Base-by-base conservation (phyloP, 768 basidiomycete genomes). In the Leucosporidium scottii region DNA sequence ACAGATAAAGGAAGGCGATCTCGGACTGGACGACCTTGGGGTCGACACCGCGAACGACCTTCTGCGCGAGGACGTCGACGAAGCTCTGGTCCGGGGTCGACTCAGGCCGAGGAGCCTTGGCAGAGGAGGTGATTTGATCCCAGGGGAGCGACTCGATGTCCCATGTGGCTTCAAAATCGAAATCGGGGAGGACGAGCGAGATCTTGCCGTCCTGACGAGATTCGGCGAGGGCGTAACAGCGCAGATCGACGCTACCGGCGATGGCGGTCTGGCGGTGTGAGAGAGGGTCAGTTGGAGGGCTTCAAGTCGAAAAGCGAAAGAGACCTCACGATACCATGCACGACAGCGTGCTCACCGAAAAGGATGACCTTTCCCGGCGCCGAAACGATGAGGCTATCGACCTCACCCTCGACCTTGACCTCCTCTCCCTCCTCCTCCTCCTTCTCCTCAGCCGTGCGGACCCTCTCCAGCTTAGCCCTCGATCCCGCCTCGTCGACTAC, bases 261-360 rank as follows among this genome's bases (percentile, higher is more conserved):
- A 99, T 85, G 15, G 94, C 94, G 69, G 94, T 93, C 87, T 92
- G n/a, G n/a, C n/a, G n/a, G 75, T 44, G 73, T 66, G 49, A 68
- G 61, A 57, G 62, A 66, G 21, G n/a, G 51, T 39, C 57, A 55
- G 4, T 56, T 70, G 61, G 34, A 23, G 70, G 25, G 34, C 34
- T 34, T 51, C 23, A 15, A 39, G 13, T 20, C 18, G 51, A 2
- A 27, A 25, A 10, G 9, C 25, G 8, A 4, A 18, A 28, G 53
- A 62, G 36, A 85, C 90, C n/a, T 83, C 77, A 93, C 92, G 60
- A 92, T 88, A 62, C 96, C 96, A 77, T 98, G 88, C 25, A 99
- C 96, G 60, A 99, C 96, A 23, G 96, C 94, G 78, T 99, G 96
- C 79, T 99, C 96, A 58, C 96, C 96, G 73, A 98, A 99, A 69